Conservation (phyloP, 1,284 basidiomycete species). For the Cryptococcus sp. region DNA sequence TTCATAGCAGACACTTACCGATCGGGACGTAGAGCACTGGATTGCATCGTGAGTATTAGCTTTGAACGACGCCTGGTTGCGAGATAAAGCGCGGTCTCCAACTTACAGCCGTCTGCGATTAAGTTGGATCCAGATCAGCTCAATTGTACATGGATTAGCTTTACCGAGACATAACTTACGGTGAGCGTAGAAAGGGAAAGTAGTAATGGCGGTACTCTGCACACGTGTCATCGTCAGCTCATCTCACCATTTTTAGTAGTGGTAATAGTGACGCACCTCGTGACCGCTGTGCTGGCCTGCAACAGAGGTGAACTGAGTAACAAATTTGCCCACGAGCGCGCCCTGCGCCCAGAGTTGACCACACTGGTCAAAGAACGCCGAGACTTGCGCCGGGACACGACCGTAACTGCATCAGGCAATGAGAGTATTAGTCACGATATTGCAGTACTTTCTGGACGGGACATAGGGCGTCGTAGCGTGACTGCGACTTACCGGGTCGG, state of each 20-base stretch:
- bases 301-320: conserved; percentile 50
- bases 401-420: conserved; percentile 53
- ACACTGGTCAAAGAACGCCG: conserved; percentile 67
- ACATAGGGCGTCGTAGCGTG: not conserved
- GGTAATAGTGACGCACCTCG: conserved; percentile 27
- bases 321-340: conserved; percentile 75
- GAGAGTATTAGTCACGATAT: not conserved
- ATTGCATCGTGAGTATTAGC: conserved; percentile 3
- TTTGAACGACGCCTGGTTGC: not conserved
- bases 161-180: conserved; percentile 39
- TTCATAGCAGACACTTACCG: conserved; percentile 42
- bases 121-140: too few species aligned
- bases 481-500: conserved; percentile 59
- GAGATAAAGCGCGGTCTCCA: not conserved
- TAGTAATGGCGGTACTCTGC: conserved; percentile 61
- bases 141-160: too few species aligned
- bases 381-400: conserved; percentile 55
- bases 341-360: conserved; percentile 71
- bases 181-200: conserved; percentile 73
- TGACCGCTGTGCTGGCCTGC: conserved; percentile 53
- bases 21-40: conserved; percentile 65
- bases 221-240: not conserved
- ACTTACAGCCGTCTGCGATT: not conserved
- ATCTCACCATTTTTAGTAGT: not conserved
- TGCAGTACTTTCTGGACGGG: not conserved